A percentile compares a stretch with the other conserved stretches of the same genome.
Evolutionary conservation across 108 stramenopile species (phyloP).

Genomic region (Bacterosira constricta): DNA sequence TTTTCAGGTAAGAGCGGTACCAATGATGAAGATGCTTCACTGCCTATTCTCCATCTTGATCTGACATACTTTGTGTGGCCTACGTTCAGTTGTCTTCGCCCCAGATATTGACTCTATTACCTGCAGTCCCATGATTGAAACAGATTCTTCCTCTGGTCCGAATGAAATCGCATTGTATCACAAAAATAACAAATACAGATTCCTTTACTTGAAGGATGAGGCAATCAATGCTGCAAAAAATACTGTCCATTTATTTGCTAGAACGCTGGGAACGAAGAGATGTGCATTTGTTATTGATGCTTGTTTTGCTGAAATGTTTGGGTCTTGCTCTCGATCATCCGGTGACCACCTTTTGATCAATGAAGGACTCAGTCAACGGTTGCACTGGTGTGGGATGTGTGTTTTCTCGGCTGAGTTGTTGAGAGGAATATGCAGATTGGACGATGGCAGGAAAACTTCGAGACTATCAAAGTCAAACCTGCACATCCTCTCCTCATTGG

Average conservation of each 20-base stretch:
- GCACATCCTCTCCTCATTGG: constrained; percentile 37
- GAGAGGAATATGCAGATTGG: constrained; percentile 4
- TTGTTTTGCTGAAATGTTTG: constrained; percentile 44
- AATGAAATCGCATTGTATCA: not conserved
- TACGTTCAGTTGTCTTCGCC: constrained; percentile 25
- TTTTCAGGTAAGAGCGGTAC: constrained; percentile 41
- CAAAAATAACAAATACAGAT: not conserved
- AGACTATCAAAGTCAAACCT: not conserved
- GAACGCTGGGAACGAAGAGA: constrained; percentile 31
- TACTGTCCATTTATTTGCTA: constrained; percentile 35
- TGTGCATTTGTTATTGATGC: constrained; percentile 43
- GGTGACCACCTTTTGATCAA: not conserved
- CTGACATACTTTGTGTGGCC: not conserved
- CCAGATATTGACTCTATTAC: constrained; percentile 37
- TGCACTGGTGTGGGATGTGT: constrained; percentile 29
- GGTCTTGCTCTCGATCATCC: constrained; percentile 22
- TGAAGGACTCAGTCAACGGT: not conserved
- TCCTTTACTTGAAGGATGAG: constrained; percentile 38
- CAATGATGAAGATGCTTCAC: not conserved
- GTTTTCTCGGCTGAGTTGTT: constrained; percentile 29
- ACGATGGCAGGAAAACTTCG: not conserved
- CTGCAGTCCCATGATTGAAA: constrained; percentile 18
- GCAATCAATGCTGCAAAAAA: constrained; percentile 21
- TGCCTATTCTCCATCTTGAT: not conserved
- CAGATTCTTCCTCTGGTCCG: not conserved